Evolutionary conservation across 2,329 filamentous ascomycete genomes (phyloP).

Genomic region (Colletotrichum sp.): DNA sequence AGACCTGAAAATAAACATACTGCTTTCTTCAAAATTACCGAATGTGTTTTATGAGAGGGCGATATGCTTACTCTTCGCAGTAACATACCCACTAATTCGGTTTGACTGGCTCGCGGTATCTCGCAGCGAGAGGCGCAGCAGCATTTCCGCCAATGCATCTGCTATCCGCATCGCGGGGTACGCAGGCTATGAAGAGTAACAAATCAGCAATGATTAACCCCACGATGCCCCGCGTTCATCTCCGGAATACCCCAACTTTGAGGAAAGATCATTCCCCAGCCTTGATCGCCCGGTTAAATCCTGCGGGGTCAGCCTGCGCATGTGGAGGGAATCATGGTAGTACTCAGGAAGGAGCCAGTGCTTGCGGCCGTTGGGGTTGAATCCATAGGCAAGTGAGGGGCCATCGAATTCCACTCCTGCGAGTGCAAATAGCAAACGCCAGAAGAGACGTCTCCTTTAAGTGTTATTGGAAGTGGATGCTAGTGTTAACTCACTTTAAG

Average conservation of each 20-base stretch:
- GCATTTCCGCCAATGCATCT: neutral
- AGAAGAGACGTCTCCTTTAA: neutral
- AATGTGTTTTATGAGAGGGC: neutral
- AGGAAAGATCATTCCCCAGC: neutral
- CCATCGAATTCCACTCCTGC: neutral
- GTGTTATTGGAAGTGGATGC: neutral
- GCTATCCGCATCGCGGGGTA: neutral
- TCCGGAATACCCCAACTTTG: neutral
- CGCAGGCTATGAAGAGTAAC: rapidly evolving
- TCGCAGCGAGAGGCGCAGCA: neutral
- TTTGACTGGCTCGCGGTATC: neutral
- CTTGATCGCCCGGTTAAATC: neutral
- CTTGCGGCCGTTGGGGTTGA: rapidly evolving
- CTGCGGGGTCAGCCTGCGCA: neutral
- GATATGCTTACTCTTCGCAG: neutral
- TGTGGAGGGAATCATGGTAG: neutral
- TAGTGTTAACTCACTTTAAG: neutral
- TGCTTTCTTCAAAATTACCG: neutral
- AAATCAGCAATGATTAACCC: neutral
- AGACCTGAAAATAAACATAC: neutral
- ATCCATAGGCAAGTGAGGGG: neutral
- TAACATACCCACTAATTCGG: neutral
- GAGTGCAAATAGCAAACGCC: neutral
- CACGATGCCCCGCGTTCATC: neutral
- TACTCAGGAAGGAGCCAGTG: neutral